Evolutionary conservation across 352 stramenopile genomes (phyloP), one percentile per base, ranked within the genome.

Genomic region (Lagenidium giganteum): DNA sequence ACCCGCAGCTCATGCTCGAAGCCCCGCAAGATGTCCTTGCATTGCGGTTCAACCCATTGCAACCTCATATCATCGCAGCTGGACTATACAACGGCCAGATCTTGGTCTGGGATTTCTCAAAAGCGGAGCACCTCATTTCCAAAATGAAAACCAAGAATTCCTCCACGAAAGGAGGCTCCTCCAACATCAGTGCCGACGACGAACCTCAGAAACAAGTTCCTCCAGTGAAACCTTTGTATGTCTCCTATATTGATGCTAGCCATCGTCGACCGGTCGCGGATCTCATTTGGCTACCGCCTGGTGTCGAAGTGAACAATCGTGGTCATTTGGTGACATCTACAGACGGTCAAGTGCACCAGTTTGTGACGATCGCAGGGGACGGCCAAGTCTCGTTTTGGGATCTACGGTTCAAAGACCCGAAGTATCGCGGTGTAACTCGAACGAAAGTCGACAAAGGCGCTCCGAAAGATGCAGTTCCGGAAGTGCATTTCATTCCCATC

Each of bases 361-460:
- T 98, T 47, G 78, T 97, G 38, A 97, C 88, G 16, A 81, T 97
- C 34, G 87, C 89, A 0, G 74, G 73, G 7, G 92, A 98, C 37
- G 90, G 90, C 6, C 83, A 95, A 51, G 83, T 96, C 18, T 76
- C 84, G 4, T 93, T 98, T 54, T 98, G 90, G 90, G 92, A 97
- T 42, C 57, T 93, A 16, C 72, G 89, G 21, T 97, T 94, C 67
- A 87, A 89, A 60, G 80, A 93, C 51, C 76, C 76, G 3, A 92
- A 83, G 51, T 87, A 92, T 42, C 71, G 76, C 8, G 70, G 73
- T 5, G 53, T 83, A 32, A 76, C 74, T 16, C 78, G 71, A 23
- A 60, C 62, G 1, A 91, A 88, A 35, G 55, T 62, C 2, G 78
- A 91, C 49, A 88, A 88, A 44, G 45, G 41, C 17, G 65, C 60